Base-by-base conservation (phyloP, 2,329 filamentous ascomycete species). In the Neofusicoccum parvum region DNA sequence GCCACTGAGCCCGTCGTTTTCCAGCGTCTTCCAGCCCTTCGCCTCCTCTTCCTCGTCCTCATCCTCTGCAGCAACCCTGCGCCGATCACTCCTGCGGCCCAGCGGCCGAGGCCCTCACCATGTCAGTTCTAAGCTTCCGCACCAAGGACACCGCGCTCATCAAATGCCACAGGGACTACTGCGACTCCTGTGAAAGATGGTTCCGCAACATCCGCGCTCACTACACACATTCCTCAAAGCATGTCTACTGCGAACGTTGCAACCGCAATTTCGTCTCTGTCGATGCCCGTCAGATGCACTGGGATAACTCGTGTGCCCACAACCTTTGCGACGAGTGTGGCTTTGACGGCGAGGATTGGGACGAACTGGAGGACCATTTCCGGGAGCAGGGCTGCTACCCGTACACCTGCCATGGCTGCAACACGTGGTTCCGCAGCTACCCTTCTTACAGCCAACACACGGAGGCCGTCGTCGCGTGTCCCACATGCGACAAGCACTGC, bases 211-310 rank as follows among this genome's bases (percentile, higher is more conserved):
- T 62, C 11, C 20, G 12, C 5, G 59, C 59, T 23, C 59, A 62
- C 37, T 51, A 32, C 46, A n/a, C 12, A 5, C 9, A 62, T 34
- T 62, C 59, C 2, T 45, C 45, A 2, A 20, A 12, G 3, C 59
- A 62, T 20, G 34, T 51, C 15, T 62, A 62, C 36, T 62, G 59
- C 59, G 34, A 37, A 12, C 59, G 59, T 2, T 62, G 59, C 34
- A 17, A 62, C 34, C 59, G 59, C 14, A 1, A 62, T 14, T 62
- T 62, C 36, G 23, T 34, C 34, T 62, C 59, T 4, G 5, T 9
- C 14, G 34, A 2, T 12, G 45, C 45, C 20, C 59, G 45, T 9
- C 45, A 51, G 36, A 7, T n/a, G 48, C 59, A 62, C 20, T 62
- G 45, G 59, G 46, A 50, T 1, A 51, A 62, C 20, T 51, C 45